A percentile compares a stretch with the other conserved stretches of the same genome.
Conservation (phyloP, 1,284 basidiomycete species). For the Entoloma clypeatum region DNA sequence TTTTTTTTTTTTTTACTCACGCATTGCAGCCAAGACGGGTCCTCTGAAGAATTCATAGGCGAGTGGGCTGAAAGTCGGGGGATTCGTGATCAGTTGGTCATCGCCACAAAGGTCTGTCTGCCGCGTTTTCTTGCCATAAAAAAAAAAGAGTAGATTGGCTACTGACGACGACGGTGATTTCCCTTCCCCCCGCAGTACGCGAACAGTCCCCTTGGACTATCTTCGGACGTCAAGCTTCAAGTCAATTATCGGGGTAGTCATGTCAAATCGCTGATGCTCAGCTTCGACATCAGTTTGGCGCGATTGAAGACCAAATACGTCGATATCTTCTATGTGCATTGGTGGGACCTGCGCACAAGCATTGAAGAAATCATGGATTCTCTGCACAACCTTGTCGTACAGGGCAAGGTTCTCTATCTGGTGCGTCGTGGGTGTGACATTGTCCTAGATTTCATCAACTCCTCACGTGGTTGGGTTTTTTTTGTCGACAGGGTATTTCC, state of each 20-base stretch:
- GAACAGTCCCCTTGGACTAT: conserved; percentile 26
- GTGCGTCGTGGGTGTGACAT: conserved; percentile 20
- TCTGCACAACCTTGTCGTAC: conserved; percentile 40
- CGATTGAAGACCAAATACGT: conserved; percentile 56
- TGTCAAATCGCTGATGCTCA: conserved; percentile 39
- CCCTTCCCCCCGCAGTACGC: neutral
- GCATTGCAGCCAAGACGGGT: conserved; percentile 40
- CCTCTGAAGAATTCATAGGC: conserved; percentile 49
- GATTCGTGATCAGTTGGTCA: conserved; percentile 49
- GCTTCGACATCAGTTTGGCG: conserved; percentile 44
- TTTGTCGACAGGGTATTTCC: conserved; percentile 33
- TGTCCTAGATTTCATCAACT: conserved; percentile 1
- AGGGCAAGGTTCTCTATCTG: conserved; percentile 46
- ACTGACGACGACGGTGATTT: neutral
- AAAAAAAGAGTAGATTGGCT: neutral
- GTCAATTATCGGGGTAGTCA: conserved; percentile 45
- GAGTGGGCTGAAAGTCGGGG: conserved; percentile 50
- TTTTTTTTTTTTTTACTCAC: neutral
- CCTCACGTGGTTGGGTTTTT: conserved; percentile 4
- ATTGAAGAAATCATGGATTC: conserved; percentile 53
- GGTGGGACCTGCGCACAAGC: conserved; percentile 48
- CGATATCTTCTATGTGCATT: conserved; percentile 53
- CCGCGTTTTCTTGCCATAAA: neutral
- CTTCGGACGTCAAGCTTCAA: conserved; percentile 28
- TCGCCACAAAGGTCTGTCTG: conserved; percentile 46